These are phyloP conservation scores for Biscutella auriculata DNA, from an alignment of 441 rosid genomes.

Conservation along the genomic window DNA sequence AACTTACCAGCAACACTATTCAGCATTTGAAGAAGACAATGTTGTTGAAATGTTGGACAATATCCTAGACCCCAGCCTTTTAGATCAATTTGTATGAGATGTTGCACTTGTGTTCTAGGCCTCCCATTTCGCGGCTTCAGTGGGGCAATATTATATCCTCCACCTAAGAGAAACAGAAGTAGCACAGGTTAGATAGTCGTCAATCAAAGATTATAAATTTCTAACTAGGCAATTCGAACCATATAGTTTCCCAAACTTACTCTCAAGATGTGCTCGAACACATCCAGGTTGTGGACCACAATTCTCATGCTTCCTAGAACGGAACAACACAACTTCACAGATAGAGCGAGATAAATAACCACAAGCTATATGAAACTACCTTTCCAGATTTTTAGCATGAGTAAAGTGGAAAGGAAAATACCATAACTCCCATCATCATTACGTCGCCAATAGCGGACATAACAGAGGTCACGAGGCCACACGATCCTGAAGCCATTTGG, in stretches of 20 bases:
- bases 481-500: conserved; percentile 54
- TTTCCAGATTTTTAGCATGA: conserved; percentile 10
- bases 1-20: conserved; percentile 91
- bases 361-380: not conserved
- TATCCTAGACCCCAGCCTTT: conserved; percentile 99
- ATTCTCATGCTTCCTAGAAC: conserved; percentile 92
- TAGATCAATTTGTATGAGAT: conserved; percentile 92
- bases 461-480: conserved; percentile 99
- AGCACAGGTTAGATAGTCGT: too few species aligned
- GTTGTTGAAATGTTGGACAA: conserved; percentile 85
- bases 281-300: conserved; percentile 92
- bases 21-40: conserved; percentile 95
- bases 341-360: conserved; percentile 19
- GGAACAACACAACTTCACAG: conserved; percentile 87
- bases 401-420: conserved; percentile 19
- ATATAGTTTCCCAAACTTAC: conserved; percentile 47
- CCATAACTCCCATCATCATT: conserved; percentile 98
- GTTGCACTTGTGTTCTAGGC: conserved; percentile 89
- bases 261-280: conserved; percentile 97
- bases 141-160: conserved; percentile 92
- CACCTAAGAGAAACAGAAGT: too few species aligned
- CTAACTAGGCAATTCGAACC: too few species aligned
- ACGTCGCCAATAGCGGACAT: conserved; percentile 95
- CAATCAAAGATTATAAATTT: too few species aligned
- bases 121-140: conserved; percentile 75